Percentiles rank a stretch among this genome's conserved stretches.
These are phyloP conservation scores for Cystobasidium onofrii DNA, from an alignment of 768 basidiomycete species.

Conservation along the genomic window DNA sequence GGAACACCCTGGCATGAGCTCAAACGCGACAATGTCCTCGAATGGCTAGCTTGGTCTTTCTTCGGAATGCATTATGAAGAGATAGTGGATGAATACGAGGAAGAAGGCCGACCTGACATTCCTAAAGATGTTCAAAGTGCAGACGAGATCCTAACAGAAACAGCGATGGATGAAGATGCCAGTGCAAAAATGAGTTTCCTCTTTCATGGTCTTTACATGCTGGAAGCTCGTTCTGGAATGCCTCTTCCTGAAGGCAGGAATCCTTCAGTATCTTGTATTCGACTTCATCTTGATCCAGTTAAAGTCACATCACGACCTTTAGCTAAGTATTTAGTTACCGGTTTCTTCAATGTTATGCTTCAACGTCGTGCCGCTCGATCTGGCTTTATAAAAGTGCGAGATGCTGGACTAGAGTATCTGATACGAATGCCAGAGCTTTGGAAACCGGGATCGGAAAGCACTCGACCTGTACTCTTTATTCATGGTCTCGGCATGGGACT, in stretches of 20 bases:
- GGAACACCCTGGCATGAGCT: slow-evolving; percentile 28
- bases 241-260: slow-evolving; percentile 34
- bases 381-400: slow-evolving; percentile 34
- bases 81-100: slow-evolving; percentile 32
- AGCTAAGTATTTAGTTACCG: slow-evolving; percentile 47
- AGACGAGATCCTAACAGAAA: slow-evolving; percentile 26
- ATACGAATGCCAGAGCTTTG: slow-evolving; percentile 62
- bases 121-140: slow-evolving; percentile 6
- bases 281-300: slow-evolving; percentile 70
- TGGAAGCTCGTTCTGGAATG: slow-evolving; percentile 38
- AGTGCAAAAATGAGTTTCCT: slow-evolving; percentile 34
- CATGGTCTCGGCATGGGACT: slow-evolving; percentile 84
- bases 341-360: slow-evolving; percentile 27
- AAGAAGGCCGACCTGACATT: slow-evolving; percentile 4
- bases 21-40: slow-evolving; percentile 34
- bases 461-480: slow-evolving; percentile 68
- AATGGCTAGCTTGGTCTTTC: slow-evolving; percentile 42
- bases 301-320: slow-evolving; percentile 61
- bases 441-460: slow-evolving; percentile 50
- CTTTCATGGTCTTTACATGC: slow-evolving; percentile 36
- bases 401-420: slow-evolving; percentile 66
- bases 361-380: slow-evolving; percentile 24
- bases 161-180: slow-evolving; percentile 23
- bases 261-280: slow-evolving; percentile 50
- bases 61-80: slow-evolving; percentile 34